A percentile compares a stretch with the other conserved stretches of the same genome.
Conservation (phyloP, 2,329 filamentous ascomycete species). For the Pseudogymnoascus sp. region DNA sequence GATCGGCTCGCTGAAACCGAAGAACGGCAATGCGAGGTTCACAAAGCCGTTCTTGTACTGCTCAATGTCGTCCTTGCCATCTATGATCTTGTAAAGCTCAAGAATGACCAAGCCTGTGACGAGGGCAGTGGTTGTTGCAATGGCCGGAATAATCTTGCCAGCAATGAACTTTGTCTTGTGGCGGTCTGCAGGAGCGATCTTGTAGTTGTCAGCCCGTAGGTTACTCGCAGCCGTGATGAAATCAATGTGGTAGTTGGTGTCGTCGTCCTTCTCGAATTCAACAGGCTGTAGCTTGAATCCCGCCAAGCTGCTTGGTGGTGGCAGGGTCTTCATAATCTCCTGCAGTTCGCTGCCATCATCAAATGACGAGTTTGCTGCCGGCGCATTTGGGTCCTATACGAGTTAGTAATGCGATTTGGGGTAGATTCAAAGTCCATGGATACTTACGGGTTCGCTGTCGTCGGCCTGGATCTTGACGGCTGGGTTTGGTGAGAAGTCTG, state of each 20-base stretch:
- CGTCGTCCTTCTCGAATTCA: constrained; percentile 98
- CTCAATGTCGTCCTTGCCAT: constrained; percentile 93
- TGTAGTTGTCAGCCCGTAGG: constrained; percentile 94
- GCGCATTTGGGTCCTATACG: constrained; percentile 66
- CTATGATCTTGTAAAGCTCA: constrained; percentile 93
- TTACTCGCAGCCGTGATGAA: constrained; percentile 98
- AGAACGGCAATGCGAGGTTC: constrained; percentile 93
- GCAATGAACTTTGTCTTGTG: constrained; percentile 99
- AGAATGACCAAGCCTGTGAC: constrained; percentile 90
- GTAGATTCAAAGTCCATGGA: not conserved
- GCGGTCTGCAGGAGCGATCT: constrained; percentile 82
- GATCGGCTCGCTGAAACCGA: constrained; percentile 96
- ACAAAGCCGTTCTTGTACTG: constrained; percentile 99
- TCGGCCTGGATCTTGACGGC: constrained; percentile 95
- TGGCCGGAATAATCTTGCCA: constrained; percentile 97
- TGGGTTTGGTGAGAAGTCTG: constrained; percentile 85
- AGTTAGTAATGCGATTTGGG: constrained; percentile 21
- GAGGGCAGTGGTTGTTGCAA: constrained; percentile 91
- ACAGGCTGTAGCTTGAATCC: constrained; percentile 87
- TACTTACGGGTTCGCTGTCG: constrained; percentile 75
- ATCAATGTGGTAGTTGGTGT: constrained; percentile 96
- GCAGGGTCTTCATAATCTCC: constrained; percentile 64
- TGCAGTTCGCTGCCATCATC: constrained; percentile 73
- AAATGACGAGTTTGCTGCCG: constrained; percentile 40
- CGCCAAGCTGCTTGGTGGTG: constrained; percentile 69